phyloP scores from a whole-genome alignment of 2,329 filamentous ascomycete genomes.

The Paecilomyces dactylethromorphus region DNA sequence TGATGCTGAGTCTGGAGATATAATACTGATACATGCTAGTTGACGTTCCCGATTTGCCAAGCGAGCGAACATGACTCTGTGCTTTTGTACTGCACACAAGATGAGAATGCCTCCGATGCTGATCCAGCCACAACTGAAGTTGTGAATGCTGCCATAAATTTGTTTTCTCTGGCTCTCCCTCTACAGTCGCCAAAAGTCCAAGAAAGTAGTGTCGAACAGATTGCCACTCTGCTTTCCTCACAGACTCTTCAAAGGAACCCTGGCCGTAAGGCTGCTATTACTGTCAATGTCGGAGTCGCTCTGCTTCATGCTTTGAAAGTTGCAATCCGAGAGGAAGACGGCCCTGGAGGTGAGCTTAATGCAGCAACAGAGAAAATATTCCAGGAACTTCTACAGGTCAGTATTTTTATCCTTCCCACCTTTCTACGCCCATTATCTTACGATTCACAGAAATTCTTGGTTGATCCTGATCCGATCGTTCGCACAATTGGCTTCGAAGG shows the following conservation, averaged over 20 bases:
- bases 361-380: conserved; percentile 68
- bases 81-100: conserved; percentile 59
- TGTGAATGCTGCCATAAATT: conserved; percentile 85
- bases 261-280: conserved; percentile 82
- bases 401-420: conserved; percentile 31
- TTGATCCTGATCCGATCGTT: conserved; percentile 78
- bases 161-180: conserved; percentile 88
- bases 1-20: not conserved
- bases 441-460: conserved; percentile 56
- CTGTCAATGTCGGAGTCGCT: conserved; percentile 80
- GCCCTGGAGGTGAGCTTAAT: conserved; percentile 65
- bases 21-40: conserved; percentile 21
- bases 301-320: conserved; percentile 76
- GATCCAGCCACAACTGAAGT: conserved; percentile 88
- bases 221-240: conserved; percentile 81
- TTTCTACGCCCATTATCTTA: conserved; percentile 18
- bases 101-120: conserved; percentile 47
- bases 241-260: conserved; percentile 74
- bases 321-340: conserved; percentile 71
- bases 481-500: conserved; percentile 80
- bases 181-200: conserved; percentile 86
- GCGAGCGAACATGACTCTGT: conserved; percentile 87
- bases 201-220: conserved; percentile 90
- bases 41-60: conserved; percentile 62
- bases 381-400: conserved; percentile 67